Evolutionary conservation across 805 yeast genomes (phyloP), one percentile per base, ranked within the genome.

Genomic region (Debaryomyces tyrocola): DNA sequence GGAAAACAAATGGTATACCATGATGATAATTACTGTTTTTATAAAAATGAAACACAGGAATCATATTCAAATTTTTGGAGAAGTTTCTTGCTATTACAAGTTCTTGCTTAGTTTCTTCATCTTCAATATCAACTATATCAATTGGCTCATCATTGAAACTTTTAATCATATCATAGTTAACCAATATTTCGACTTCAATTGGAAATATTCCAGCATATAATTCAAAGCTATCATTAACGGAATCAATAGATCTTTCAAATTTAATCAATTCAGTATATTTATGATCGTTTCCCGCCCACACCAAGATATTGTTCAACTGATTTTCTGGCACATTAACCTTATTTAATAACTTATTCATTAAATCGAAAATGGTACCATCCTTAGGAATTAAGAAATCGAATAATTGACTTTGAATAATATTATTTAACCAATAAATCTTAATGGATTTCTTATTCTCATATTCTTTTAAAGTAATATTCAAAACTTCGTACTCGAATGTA

Each of bases 1-100:
- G 78, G 60, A 91, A 88, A 8, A 87, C 69, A 60, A 91, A 91
- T 4, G 97, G 96, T 41, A 85, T 74, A n/a, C 96, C 91, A 63
- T 91, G 98, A 18, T 78, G 72, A 51, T 73, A 73, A 37, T 73
- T 76, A 20, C 84, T 73, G 35, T 84, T 87, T 55, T 85, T 87
- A 63, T 84, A 79, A 66, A 85, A 91, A 60, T 90, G 97, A 53
- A 82, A 74, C 1, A 85, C 95, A 3, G 87, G 78, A 2, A 87
- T 76, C 36, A 86, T 57, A 54, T 73, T 75, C 53, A 57, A 59
- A 37, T 41, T 65, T 44, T 60, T 68, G 50, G 47, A 58, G 56
- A 54, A 52, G 35, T 49, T 52, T 49, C 54, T 63, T 3, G 66
- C 57, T 31, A 54, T 14, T 36, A 53, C 37, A 41, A 51, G 58